These are phyloP conservation scores for Cordyceps cateniannulata DNA, from an alignment of 2,329 filamentous ascomycete species.

Conservation along the genomic window DNA sequence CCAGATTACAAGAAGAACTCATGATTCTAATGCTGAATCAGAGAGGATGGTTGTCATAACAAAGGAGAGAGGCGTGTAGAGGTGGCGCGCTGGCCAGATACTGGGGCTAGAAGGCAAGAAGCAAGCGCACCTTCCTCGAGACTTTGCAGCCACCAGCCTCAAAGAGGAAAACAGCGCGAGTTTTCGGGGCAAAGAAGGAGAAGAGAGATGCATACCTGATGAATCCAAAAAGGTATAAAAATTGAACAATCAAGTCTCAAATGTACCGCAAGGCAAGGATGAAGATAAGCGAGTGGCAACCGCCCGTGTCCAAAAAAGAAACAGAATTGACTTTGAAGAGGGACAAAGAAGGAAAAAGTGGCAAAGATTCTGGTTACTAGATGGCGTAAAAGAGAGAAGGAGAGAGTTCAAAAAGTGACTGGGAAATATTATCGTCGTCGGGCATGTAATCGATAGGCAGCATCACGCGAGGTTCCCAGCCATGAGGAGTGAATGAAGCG, in stretches of 20 bases:
- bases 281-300: background rate
- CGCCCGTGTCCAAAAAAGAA: slow-evolving; percentile 7
- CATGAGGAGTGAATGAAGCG: background rate
- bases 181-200: background rate
- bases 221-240: slow-evolving; percentile 8
- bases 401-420: background rate
- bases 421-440: background rate
- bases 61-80: background rate
- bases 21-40: background rate
- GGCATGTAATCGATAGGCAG: background rate
- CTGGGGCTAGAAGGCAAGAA: background rate
- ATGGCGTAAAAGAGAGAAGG: background rate
- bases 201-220: background rate
- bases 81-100: background rate
- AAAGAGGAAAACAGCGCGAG: slow-evolving; percentile 6
- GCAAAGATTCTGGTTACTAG: background rate
- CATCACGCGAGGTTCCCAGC: background rate
- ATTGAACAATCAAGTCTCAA: background rate
- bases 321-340: background rate
- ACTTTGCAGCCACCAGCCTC: background rate
- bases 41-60: background rate
- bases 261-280: background rate
- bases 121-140: slow-evolving; percentile 4
- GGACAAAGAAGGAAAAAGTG: background rate
- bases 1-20: background rate